Evolutionary conservation across 2,329 filamentous ascomycete genomes (phyloP).

Genomic region (Alternaria sp.): DNA sequence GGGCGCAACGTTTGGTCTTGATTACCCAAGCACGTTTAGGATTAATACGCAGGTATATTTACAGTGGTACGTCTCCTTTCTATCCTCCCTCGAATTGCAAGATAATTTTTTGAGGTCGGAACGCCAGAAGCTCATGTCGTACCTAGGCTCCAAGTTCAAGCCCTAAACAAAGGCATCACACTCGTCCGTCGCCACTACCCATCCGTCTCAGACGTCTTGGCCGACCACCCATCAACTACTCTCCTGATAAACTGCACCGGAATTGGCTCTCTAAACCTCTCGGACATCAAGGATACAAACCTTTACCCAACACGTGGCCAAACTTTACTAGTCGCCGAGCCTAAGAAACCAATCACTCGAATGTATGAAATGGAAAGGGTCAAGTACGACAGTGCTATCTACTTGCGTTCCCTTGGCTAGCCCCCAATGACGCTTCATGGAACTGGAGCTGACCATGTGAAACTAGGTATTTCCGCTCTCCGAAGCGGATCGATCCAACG

Average conservation of each 20-base stretch:
- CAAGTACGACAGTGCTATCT: conserved; percentile 11
- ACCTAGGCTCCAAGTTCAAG: conserved; percentile 65
- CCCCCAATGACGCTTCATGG: background rate
- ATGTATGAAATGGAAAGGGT: conserved; percentile 47
- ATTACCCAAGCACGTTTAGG: conserved; percentile 49
- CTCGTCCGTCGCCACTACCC: conserved; percentile 56
- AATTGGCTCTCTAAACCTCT: conserved; percentile 76
- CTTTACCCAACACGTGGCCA: conserved; percentile 82
- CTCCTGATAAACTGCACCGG: conserved; percentile 88
- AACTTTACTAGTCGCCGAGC: conserved; percentile 74
- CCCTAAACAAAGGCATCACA: conserved; percentile 73
- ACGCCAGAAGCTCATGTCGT: background rate
- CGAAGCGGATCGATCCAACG: conserved; percentile 53
- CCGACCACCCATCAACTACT: conserved; percentile 69
- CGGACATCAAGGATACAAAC: conserved; percentile 80
- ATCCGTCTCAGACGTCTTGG: conserved; percentile 75
- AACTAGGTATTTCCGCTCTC: conserved; percentile 51
- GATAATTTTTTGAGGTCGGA: background rate
- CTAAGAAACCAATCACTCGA: conserved; percentile 47
- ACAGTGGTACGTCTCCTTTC: conserved; percentile 39
- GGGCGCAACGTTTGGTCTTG: conserved; percentile 50
- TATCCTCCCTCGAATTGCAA: background rate
- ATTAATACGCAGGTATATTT: conserved; percentile 52
- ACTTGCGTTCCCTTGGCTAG: background rate
- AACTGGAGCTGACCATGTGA: background rate